phyloP scores from a whole-genome alignment of 2,329 filamentous ascomycete genomes.

The Gremmenia infestans region DNA sequence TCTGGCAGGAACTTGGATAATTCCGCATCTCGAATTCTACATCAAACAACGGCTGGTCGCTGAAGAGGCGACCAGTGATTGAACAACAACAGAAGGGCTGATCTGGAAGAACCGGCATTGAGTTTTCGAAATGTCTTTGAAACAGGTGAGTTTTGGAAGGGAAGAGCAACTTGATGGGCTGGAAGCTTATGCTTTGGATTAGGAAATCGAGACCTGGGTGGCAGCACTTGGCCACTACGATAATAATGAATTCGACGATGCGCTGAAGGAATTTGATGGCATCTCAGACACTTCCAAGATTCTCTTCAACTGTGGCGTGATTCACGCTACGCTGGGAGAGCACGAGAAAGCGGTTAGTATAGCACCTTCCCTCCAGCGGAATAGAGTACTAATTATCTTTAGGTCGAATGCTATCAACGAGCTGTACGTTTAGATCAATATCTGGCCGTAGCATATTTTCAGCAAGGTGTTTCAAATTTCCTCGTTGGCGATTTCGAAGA shows the following conservation, averaged over 20 bases:
- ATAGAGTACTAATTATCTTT: constrained; percentile 20
- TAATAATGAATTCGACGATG: constrained; percentile 93
- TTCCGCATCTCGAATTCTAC: constrained; percentile 12
- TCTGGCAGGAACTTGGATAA: neutral
- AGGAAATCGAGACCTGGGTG: constrained; percentile 99
- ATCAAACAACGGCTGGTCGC: constrained; percentile 20
- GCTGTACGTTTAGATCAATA: constrained; percentile 90
- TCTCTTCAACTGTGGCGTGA: constrained; percentile 96
- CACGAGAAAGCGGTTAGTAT: constrained; percentile 85
- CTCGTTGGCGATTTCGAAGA: constrained; percentile 95
- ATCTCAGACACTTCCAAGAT: constrained; percentile 98
- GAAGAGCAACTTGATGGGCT: constrained; percentile 3
- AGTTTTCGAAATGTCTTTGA: constrained; percentile 36
- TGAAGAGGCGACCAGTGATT: constrained; percentile 20
- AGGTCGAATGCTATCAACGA: constrained; percentile 94
- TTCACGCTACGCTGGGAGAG: constrained; percentile 92
- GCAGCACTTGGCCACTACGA: constrained; percentile 87
- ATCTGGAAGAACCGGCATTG: constrained; percentile 6
- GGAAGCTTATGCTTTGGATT: constrained; percentile 9
- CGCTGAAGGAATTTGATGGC: constrained; percentile 74
- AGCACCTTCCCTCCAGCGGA: constrained; percentile 10
- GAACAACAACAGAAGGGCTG: neutral
- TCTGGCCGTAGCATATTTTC: constrained; percentile 95
- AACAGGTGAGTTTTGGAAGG: constrained; percentile 33
- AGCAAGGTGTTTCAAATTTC: constrained; percentile 97